Evolutionary conservation across 345 rosid species (phyloP), one percentile per base, ranked within the genome.

Genomic region (Firmiana major): DNA sequence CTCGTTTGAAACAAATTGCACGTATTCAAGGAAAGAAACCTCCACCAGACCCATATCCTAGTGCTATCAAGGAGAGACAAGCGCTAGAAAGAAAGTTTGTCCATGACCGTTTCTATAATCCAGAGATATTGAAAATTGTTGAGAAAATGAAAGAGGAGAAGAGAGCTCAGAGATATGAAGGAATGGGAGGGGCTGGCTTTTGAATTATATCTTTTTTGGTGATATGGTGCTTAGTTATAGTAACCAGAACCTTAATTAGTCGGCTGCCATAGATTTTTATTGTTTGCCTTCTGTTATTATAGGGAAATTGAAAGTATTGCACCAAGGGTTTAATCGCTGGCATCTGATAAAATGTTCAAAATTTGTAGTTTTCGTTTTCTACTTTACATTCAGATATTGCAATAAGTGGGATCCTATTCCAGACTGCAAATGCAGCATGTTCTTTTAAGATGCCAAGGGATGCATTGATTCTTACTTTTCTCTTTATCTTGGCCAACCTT

Each of bases 41-140:
- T 28, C 98, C 97, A 46, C 97, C 97, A 31, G 90, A 89, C 82
- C 97, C 97, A 6, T 92, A 85, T 82, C 86, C 88, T 28, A 90
- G 91, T 81, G 79, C 90, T 24, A 78, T 88, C n/a, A 90, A 85
- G 75, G 97, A 87, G 81, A 83, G 83, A 59, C 94, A 89, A 87
- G 87, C 81, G 2, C 87, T 80, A 78, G 89, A 83, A 83, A 91
- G 74, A 78, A 87, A 80, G 84, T 77, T 83, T 19, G 86, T 86
- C 8, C 86, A 62, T 8, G 91, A 83, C 38, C 88, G 91, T 43
- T 90, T 85, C 87, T 57, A 15, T 64, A 74, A 89, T 78, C 93
- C 93, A 16, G 81, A 80, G 6, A 82, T 84, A n/a, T 82, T 74
- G 63, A 81, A 83, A 76, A 76, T 93, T 21, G 68, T 86, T 65